Base-by-base conservation (phyloP, 495 filamentous ascomycete species). In the Xylaria grammica region DNA sequence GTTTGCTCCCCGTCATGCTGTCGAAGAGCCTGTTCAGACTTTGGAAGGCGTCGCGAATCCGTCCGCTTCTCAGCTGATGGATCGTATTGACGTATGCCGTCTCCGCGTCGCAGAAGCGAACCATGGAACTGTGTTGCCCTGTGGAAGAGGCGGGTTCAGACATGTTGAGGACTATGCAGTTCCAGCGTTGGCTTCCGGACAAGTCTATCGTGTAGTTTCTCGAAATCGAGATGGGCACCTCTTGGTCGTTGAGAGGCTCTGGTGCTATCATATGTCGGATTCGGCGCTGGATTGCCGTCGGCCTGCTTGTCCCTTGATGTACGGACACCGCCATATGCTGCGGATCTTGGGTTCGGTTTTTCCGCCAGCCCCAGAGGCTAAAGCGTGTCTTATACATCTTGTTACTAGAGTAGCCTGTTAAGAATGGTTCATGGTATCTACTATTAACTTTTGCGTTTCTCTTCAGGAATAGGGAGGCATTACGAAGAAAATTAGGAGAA, bases 331-430 rank as follows among this genome's bases (percentile, higher is more conserved):
- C 24, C n/a, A 22, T n/a, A 26, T 34, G 26, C n/a, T 30, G 50
- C 26, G 5, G 4, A 22, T 32, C 27, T n/a, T 17, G 24, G 8
- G 27, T 30, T n/a, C 50, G 50, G 19, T 53, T 30, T 15, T 53
- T 53, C 50, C 50, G 24, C 50, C 50, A 53, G 2, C 50, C 50
- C 50, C 50, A 53, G 11, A 4, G 50, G 10, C 2, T 29, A 26
- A 53, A 53, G 15, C 50, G 50, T 13, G 17, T 53, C 26, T 53
- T 53, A 34, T 53, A 53, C 50, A 53, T 53, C 29, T 34, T 53
- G 6, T 30, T 53, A 32, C 50, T 53, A 53, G 9, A 53, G 17
- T 22, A 53, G 15, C 50, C 10, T 3, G 50, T 53, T 32, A 53
- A 34, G 4, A 53, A 24, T 17, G 42, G 17, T 38, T 45, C 42